Percentiles rank a stretch among this genome's conserved stretches.
These are phyloP conservation scores for Kluyveromyces siamensis DNA, from an alignment of 805 yeast species.

Conservation along the genomic window DNA sequence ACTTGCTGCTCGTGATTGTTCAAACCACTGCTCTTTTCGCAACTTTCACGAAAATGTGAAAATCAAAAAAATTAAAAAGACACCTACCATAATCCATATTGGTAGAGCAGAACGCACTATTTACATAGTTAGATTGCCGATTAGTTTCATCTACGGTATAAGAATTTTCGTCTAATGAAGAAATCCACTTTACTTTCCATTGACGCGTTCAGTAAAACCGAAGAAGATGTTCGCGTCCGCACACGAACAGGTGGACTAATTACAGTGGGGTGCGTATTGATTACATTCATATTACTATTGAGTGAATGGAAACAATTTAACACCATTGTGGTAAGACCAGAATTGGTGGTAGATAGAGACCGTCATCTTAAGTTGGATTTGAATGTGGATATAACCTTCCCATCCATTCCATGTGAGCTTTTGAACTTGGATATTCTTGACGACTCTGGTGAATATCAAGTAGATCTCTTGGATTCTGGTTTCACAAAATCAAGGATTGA, in stretches of 20 bases:
- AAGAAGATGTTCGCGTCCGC: slow-evolving; percentile 83
- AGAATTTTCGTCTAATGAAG: slow-evolving; percentile 8
- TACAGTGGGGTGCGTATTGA: slow-evolving; percentile 57
- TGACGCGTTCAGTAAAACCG: slow-evolving; percentile 91
- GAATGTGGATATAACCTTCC: slow-evolving; percentile 75
- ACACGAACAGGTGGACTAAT: slow-evolving; percentile 88
- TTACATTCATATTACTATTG: slow-evolving; percentile 52
- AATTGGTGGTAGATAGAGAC: slow-evolving; percentile 81
- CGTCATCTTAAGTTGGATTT: slow-evolving; percentile 67
- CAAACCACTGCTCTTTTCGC: neutral
- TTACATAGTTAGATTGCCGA: neutral
- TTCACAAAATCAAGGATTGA: slow-evolving; percentile 62
- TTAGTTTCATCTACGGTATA: neutral
- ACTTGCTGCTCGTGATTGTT: too few relatives aligned
- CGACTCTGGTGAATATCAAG: slow-evolving; percentile 73
- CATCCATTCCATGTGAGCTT: slow-evolving; percentile 75
- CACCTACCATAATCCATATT: neutral
- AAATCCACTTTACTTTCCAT: slow-evolving; percentile 38
- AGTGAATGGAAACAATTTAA: slow-evolving; percentile 75
- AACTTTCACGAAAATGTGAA: neutral
- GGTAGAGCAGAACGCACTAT: too few relatives aligned
- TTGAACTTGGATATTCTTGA: slow-evolving; percentile 83
- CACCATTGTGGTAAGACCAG: slow-evolving; percentile 62
- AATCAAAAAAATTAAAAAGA: neutral
- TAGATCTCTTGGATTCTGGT: slow-evolving; percentile 61